These are phyloP conservation scores for Boletus tylopilopsis DNA, from an alignment of 768 basidiomycete genomes.

Conservation along the genomic window DNA sequence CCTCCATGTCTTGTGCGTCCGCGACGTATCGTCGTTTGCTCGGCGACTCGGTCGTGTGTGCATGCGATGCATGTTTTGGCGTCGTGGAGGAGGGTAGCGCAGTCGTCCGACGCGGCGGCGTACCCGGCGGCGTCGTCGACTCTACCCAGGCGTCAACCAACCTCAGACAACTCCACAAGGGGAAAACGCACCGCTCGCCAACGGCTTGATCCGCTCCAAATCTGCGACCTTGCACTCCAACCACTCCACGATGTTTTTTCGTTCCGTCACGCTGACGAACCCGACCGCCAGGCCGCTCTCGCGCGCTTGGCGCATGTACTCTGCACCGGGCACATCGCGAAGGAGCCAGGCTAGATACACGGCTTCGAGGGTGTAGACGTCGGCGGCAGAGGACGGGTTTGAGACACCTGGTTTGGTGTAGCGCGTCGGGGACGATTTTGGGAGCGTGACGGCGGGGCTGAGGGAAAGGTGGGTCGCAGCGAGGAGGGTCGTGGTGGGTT, in stretches of 20 bases:
- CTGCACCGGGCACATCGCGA: conserved; percentile 67
- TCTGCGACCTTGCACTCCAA: conserved; percentile 51
- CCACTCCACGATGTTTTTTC: conserved; percentile 85
- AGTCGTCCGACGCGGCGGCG: conserved; percentile 20
- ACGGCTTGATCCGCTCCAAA: conserved; percentile 25
- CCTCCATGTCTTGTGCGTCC: conserved; percentile 72
- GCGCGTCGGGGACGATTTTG: conserved; percentile 74
- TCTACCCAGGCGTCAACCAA: neutral
- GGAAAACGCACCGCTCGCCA: conserved; percentile 16
- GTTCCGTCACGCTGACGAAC: conserved; percentile 83
- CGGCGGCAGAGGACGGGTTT: conserved; percentile 27
- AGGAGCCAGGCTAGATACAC: conserved; percentile 83
- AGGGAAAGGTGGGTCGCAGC: conserved; percentile 66
- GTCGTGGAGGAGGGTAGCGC: conserved; percentile 22
- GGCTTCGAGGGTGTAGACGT: conserved; percentile 77
- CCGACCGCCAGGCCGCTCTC: conserved; percentile 69
- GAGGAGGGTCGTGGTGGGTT: conserved; percentile 45
- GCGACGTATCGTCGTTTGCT: conserved; percentile 3
- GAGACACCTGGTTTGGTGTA: conserved; percentile 62
- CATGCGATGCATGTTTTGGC: conserved; percentile 19
- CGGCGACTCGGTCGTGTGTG: conserved; percentile 11
- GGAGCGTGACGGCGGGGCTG: conserved; percentile 47
- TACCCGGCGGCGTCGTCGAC: neutral
- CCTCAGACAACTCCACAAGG: neutral
- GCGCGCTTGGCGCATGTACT: conserved; percentile 85